phyloP scores from a whole-genome alignment of 495 filamentous ascomycete genomes.

The Aspergillus sparsus region DNA sequence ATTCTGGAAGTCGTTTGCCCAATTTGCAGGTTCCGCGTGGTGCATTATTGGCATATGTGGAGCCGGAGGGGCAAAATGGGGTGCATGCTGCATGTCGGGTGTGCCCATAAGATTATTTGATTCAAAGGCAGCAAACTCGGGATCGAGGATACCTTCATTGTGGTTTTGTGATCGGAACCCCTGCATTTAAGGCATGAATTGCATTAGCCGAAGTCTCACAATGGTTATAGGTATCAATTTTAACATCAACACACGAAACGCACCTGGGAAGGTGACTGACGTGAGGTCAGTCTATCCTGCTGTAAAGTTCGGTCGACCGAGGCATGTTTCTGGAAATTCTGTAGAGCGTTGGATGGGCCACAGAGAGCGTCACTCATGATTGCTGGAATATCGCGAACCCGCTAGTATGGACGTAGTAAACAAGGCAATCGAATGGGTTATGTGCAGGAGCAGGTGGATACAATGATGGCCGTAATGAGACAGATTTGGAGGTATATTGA shows the following conservation, averaged over 20 bases:
- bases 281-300: slow-evolving; percentile 70
- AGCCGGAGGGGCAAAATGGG: slow-evolving; percentile 29
- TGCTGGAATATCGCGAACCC: slow-evolving; percentile 14
- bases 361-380: slow-evolving; percentile 82
- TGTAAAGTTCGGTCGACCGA: slow-evolving; percentile 77
- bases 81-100: slow-evolving; percentile 35
- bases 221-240: neutral
- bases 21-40: slow-evolving; percentile 30
- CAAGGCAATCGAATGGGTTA: neutral
- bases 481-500: neutral
- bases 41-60: slow-evolving; percentile 24
- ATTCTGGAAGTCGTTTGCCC: slow-evolving; percentile 55
- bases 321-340: slow-evolving; percentile 80
- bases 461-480: neutral
- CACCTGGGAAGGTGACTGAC: slow-evolving; percentile 59
- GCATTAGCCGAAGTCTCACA: slow-evolving; percentile 5
- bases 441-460: neutral
- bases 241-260: slow-evolving; percentile 4
- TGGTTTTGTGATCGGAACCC: slow-evolving; percentile 63
- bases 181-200: slow-evolving; percentile 35
- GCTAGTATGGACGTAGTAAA: neutral
- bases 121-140: slow-evolving; percentile 73
- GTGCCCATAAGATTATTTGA: slow-evolving; percentile 42
- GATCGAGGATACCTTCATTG: slow-evolving; percentile 58
- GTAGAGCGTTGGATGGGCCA: slow-evolving; percentile 85